phyloP scores from a whole-genome alignment of 306 rosid species.

The Elaeagnus macrophylla region DNA sequence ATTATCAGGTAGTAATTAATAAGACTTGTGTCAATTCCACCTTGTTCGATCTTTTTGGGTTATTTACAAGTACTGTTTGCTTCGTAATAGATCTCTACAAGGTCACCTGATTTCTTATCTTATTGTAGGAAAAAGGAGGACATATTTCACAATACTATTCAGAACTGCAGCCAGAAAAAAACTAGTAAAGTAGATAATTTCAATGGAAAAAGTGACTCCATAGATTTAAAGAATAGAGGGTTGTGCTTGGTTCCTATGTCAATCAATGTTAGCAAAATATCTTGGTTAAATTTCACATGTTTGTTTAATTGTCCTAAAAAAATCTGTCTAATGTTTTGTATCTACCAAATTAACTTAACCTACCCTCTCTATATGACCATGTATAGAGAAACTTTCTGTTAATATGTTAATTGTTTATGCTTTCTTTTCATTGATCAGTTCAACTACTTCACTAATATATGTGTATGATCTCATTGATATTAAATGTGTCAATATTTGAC shows the following conservation, averaged over 20 bases:
- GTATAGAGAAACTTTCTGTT: slow-evolving; percentile 8
- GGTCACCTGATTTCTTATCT: neutral
- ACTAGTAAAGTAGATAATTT: slow-evolving; percentile 13
- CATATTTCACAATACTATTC: slow-evolving; percentile 26
- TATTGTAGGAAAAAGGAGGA: slow-evolving; percentile 32
- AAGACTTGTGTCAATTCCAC: slow-evolving; percentile 29
- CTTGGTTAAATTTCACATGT: slow-evolving; percentile 24
- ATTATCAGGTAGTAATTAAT: slow-evolving; percentile 32
- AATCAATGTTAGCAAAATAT: slow-evolving; percentile 58
- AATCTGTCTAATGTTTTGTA: slow-evolving; percentile 8
- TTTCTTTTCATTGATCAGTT: no score
- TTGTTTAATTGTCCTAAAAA: neutral
- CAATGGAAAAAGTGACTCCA: slow-evolving; percentile 26
- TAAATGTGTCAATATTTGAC: no score
- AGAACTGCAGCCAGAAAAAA: slow-evolving; percentile 28
- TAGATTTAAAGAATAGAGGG: slow-evolving; percentile 56
- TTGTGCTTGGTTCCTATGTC: slow-evolving; percentile 77
- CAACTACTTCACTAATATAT: no score
- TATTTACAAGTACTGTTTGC: neutral
- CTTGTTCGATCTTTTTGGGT: neutral
- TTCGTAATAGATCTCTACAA: no score
- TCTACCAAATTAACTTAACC: slow-evolving; percentile 17
- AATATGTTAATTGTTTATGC: no score
- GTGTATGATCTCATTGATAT: no score
- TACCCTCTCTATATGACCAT: slow-evolving; percentile 5